These are phyloP conservation scores for Ustulina deusta DNA, from an alignment of 2,329 filamentous ascomycete species.

Conservation along the genomic window DNA sequence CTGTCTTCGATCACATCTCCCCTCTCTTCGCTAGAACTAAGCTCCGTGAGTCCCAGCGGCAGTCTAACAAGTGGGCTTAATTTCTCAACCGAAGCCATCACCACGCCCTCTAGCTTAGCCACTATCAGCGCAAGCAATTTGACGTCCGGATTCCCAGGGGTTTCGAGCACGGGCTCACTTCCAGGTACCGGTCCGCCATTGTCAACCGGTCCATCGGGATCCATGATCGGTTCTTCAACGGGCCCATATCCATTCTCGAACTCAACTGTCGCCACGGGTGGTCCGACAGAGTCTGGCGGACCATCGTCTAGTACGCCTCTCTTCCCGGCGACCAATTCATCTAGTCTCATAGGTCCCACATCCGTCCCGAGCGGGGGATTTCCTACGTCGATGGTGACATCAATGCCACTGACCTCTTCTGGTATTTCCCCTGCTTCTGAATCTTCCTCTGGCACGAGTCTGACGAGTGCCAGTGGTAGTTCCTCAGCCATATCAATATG, in stretches of 20 bases:
- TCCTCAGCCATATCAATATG: conserved; percentile 25
- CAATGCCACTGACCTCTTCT: conserved; percentile 18
- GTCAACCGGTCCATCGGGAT: conserved; percentile 24
- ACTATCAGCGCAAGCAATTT: conserved; percentile 19
- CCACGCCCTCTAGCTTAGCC: conserved; percentile 23
- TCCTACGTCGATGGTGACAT: conserved; percentile 20
- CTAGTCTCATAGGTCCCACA: conserved; percentile 8
- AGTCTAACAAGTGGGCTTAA: conserved; percentile 24
- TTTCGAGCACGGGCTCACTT: conserved; percentile 12
- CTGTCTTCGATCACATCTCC: conserved; percentile 8
- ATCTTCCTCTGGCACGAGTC: conserved; percentile 26
- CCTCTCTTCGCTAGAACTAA: conserved; percentile 16
- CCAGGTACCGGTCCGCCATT: conserved; percentile 2
- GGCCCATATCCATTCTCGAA: conserved; percentile 42
- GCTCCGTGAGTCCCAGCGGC: conserved; percentile 20
- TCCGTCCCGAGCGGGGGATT: conserved; percentile 8
- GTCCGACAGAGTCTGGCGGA: conserved; percentile 24
- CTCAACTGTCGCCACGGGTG: conserved; percentile 36
- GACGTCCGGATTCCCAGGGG: conserved; percentile 23
- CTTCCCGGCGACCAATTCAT: conserved; percentile 18
- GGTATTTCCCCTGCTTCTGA: conserved; percentile 22
- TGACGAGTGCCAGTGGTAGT: conserved; percentile 30
- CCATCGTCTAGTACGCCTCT: conserved; percentile 16
- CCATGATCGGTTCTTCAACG: conserved; percentile 26
- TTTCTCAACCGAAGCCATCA: conserved; percentile 16